Percentiles rank a stretch among this genome's conserved stretches.
Evolutionary conservation across 495 filamentous ascomycete species (phyloP).

Genomic region (Talaromyces nanjingensis): DNA sequence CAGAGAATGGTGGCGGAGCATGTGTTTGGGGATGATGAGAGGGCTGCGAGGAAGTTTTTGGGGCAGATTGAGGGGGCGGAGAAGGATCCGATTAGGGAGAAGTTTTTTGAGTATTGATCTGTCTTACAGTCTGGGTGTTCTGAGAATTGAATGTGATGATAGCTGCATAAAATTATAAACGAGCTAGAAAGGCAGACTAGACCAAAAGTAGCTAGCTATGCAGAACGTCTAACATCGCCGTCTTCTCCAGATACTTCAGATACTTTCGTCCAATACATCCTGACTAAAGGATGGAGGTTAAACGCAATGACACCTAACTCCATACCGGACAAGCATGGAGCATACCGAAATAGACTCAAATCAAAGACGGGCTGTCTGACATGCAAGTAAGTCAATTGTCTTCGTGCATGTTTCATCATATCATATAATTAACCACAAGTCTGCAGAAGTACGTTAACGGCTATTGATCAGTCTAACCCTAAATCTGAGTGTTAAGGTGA

Average conservation of each 20-base stretch:
- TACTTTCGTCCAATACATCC: background rate
- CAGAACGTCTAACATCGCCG: background rate
- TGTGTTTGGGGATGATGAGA: constrained; percentile 47
- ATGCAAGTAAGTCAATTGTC: constrained; percentile 29
- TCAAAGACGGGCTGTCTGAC: constrained; percentile 37
- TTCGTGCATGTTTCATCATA: background rate
- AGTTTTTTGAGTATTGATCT: background rate
- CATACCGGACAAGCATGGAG: background rate
- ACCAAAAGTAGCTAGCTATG: background rate
- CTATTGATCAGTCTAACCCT: too few species aligned
- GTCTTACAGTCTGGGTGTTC: too few species aligned
- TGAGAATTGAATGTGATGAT: background rate
- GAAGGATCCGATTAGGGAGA: constrained; percentile 20
- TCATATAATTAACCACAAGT: background rate
- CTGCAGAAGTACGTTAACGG: background rate
- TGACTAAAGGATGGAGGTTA: background rate
- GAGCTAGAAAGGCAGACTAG: background rate
- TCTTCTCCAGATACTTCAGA: background rate
- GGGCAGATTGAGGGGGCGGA: constrained; percentile 45
- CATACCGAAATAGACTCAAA: background rate
- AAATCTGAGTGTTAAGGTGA: too few species aligned
- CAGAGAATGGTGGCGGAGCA: constrained; percentile 53
- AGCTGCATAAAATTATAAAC: background rate
- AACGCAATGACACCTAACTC: background rate
- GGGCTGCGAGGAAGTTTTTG: constrained; percentile 49